Conservation (phyloP, 2,329 filamentous ascomycete species). For the Penicillium polonicum region DNA sequence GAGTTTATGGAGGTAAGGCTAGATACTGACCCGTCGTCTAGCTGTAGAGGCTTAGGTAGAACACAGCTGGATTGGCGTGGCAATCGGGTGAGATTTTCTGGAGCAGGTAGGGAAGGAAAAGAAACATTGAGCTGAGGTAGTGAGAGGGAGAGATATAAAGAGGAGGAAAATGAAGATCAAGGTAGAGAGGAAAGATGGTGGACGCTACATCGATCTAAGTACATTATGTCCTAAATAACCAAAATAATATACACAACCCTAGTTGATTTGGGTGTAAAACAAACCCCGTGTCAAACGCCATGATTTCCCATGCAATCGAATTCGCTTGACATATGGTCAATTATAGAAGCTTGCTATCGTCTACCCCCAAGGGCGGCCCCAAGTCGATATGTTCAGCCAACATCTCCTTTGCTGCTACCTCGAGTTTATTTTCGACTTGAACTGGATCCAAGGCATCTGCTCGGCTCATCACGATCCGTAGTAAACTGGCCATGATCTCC, state of each 20-base stretch:
- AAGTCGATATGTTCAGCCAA: slow-evolving; percentile 33
- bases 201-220: neutral
- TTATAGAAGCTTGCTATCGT: slow-evolving; percentile 28
- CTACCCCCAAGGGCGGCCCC: slow-evolving; percentile 29
- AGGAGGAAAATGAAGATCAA: neutral
- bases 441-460: slow-evolving; percentile 26
- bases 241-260: slow-evolving; percentile 7
- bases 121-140: too few species aligned
- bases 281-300: neutral
- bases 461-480: slow-evolving; percentile 43
- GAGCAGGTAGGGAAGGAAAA: too few species aligned
- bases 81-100: too few species aligned
- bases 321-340: neutral
- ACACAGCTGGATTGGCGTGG: too few species aligned
- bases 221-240: neutral
- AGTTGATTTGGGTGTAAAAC: neutral
- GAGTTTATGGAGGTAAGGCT: too few species aligned
- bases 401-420: slow-evolving; percentile 40
- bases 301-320: neutral
- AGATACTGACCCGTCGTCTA: too few species aligned
- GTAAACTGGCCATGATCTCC: slow-evolving; percentile 43
- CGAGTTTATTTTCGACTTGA: slow-evolving; percentile 37
- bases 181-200: neutral
- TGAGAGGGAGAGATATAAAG: neutral
- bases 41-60: too few species aligned